phyloP scores from a whole-genome alignment of 768 basidiomycete genomes.

The Suillus plorans region DNA sequence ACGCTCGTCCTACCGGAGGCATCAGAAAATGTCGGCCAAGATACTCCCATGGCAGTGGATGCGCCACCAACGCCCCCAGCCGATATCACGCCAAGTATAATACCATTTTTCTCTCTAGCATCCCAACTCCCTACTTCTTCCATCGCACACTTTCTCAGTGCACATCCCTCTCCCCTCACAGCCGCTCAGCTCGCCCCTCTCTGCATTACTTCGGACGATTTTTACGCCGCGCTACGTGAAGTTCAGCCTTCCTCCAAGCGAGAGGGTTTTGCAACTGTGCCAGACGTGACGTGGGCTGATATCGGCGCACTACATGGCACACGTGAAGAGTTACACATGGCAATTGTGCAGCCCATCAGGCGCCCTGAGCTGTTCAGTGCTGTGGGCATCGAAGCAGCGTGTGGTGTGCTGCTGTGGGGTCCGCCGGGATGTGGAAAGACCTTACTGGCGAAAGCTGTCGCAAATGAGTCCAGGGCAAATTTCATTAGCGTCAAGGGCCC shows the following conservation, averaged over 20 bases:
- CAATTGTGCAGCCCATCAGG: slow-evolving; percentile 92
- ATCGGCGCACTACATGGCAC: slow-evolving; percentile 87
- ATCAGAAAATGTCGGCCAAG: slow-evolving; percentile 18
- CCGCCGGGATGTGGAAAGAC: slow-evolving; percentile 99
- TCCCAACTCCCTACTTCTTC: slow-evolving; percentile 55
- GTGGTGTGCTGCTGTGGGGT: slow-evolving; percentile 97
- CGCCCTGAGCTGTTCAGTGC: slow-evolving; percentile 85
- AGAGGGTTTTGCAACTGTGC: slow-evolving; percentile 97
- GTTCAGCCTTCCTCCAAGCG: slow-evolving; percentile 96
- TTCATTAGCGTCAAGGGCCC: slow-evolving; percentile 99
- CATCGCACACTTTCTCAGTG: slow-evolving; percentile 86
- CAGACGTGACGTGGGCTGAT: slow-evolving; percentile 93
- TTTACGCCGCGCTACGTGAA: slow-evolving; percentile 74
- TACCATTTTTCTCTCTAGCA: slow-evolving; percentile 37
- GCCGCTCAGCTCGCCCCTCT: slow-evolving; percentile 77
- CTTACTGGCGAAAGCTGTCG: slow-evolving; percentile 95
- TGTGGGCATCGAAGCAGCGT: slow-evolving; percentile 88
- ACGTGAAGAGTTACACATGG: slow-evolving; percentile 94
- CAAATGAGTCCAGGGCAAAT: slow-evolving; percentile 92
- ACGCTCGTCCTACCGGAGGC: slow-evolving; percentile 54
- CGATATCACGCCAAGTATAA: slow-evolving; percentile 18
- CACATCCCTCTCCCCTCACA: slow-evolving; percentile 82
- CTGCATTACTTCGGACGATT: slow-evolving; percentile 80
- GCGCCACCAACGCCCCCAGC: slow-evolving; percentile 16
- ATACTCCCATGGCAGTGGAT: slow-evolving; percentile 41